A percentile compares a stretch with the other conserved stretches of the same genome.
phyloP scores from a whole-genome alignment of 768 basidiomycete species.

The Trichaptum fuscoviolaceum region DNA sequence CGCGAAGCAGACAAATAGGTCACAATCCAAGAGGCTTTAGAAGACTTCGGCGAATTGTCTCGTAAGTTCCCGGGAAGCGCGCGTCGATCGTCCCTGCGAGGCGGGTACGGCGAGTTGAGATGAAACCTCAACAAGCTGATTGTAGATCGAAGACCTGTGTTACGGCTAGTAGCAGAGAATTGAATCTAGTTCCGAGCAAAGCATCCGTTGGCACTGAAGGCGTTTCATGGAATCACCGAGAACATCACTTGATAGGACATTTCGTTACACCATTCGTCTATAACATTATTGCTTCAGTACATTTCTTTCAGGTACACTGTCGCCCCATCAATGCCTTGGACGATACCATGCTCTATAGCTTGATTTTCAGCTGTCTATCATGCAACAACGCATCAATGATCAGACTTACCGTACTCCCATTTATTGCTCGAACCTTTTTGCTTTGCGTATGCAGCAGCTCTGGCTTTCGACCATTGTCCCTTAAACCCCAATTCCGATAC shows the following conservation, averaged over 20 bases:
- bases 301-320: conserved; percentile 28
- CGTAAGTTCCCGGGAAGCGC: not conserved
- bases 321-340: conserved; percentile 47
- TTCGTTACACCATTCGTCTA: not conserved
- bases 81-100: not conserved
- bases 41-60: not conserved
- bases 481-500: conserved; percentile 61
- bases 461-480: conserved; percentile 49
- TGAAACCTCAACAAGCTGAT: not conserved
- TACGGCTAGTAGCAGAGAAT: not conserved
- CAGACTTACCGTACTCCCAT: conserved; percentile 62
- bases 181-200: conserved; percentile 18
- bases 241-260: conserved; percentile 10
- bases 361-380: conserved; percentile 15
- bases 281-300: conserved; percentile 20
- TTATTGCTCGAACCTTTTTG: conserved; percentile 36
- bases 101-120: not conserved
- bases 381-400: not conserved
- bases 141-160: not conserved
- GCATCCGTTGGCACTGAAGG: conserved; percentile 12
- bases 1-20: not conserved
- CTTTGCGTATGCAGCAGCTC: conserved; percentile 39
- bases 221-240: not conserved
- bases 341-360: conserved; percentile 52
- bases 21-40: not conserved